Percentiles rank a stretch among this genome's conserved stretches.
Conservation (phyloP, 495 filamentous ascomycete species). For the Rostrohypoxylon terebratum region DNA sequence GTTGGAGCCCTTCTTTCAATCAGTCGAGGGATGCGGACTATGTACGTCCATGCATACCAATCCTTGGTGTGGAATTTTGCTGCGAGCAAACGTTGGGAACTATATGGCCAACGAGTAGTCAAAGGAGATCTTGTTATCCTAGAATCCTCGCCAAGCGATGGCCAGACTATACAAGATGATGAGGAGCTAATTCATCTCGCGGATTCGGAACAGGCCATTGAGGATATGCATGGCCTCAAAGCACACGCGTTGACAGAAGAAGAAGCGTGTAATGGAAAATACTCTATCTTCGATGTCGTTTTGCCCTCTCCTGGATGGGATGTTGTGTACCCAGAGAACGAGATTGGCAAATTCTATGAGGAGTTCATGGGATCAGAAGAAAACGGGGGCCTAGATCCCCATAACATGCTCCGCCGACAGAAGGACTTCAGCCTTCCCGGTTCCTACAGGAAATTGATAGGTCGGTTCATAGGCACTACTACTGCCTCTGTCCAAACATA, state of each 20-base stretch:
- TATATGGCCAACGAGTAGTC: slow-evolving; percentile 75
- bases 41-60: slow-evolving; percentile 98
- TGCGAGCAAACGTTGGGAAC: slow-evolving; percentile 79
- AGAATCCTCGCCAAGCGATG: slow-evolving; percentile 32
- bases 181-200: slow-evolving; percentile 66
- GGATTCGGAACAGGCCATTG: slow-evolving; percentile 72
- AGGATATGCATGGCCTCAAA: slow-evolving; percentile 73
- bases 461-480: slow-evolving; percentile 66
- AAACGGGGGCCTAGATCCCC: slow-evolving; percentile 82
- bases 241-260: slow-evolving; percentile 79
- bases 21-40: slow-evolving; percentile 80
- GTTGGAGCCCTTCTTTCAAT: slow-evolving; percentile 82
- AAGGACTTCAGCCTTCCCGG: slow-evolving; percentile 91
- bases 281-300: slow-evolving; percentile 89
- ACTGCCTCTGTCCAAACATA: slow-evolving; percentile 78
- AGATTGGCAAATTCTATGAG: slow-evolving; percentile 82
- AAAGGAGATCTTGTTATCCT: slow-evolving; percentile 88
- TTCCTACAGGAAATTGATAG: slow-evolving; percentile 85
- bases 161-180: slow-evolving; percentile 38
- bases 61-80: slow-evolving; percentile 92
- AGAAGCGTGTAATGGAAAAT: slow-evolving; percentile 83
- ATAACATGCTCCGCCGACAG: slow-evolving; percentile 86
- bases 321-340: slow-evolving; percentile 84
- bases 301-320: slow-evolving; percentile 94
- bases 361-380: slow-evolving; percentile 82